Percentiles rank a stretch among this genome's conserved stretches.
Conservation (phyloP, 139 green algal species). For the Pseudopediastrum boryanum region DNA sequence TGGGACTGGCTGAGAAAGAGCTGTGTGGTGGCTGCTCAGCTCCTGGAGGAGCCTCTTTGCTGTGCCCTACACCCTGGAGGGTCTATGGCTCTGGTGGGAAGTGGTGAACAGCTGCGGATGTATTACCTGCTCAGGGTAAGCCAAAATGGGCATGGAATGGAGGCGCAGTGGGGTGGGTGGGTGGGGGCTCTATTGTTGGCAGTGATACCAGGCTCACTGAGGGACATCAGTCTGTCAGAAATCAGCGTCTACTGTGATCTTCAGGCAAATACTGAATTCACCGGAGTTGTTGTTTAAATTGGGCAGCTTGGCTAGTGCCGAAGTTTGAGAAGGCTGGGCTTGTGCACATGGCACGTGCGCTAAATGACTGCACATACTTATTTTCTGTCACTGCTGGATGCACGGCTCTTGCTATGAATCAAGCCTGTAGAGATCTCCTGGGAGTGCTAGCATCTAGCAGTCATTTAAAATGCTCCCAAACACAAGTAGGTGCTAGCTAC, state of each 20-base stretch:
- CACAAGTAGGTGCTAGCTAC: no score
- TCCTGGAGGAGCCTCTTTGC: constrained; percentile 26
- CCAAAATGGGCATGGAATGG: neutral
- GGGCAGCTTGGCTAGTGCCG: neutral
- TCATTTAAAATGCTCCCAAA: no score
- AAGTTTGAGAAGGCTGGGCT: no score
- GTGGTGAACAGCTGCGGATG: neutral
- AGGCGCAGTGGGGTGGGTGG: neutral
- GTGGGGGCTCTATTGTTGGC: neutral
- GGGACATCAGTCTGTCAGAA: neutral
- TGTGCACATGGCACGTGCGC: no score
- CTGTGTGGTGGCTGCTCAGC: constrained; percentile 5
- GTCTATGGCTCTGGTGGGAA: constrained; percentile 20
- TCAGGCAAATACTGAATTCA: neutral
- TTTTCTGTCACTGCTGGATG: no score
- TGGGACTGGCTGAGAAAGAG: constrained; percentile 36
- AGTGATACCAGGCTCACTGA: neutral
- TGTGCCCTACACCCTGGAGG: constrained; percentile 31
- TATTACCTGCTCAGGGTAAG: constrained; percentile 32
- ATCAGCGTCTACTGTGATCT: neutral
- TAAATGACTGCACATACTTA: no score
- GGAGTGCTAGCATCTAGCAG: no score
- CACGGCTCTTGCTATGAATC: no score
- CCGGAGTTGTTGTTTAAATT: neutral
- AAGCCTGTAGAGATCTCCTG: no score